phyloP scores from a whole-genome alignment of 495 filamentous ascomycete genomes.

The Annulohypoxylon moriforme region DNA sequence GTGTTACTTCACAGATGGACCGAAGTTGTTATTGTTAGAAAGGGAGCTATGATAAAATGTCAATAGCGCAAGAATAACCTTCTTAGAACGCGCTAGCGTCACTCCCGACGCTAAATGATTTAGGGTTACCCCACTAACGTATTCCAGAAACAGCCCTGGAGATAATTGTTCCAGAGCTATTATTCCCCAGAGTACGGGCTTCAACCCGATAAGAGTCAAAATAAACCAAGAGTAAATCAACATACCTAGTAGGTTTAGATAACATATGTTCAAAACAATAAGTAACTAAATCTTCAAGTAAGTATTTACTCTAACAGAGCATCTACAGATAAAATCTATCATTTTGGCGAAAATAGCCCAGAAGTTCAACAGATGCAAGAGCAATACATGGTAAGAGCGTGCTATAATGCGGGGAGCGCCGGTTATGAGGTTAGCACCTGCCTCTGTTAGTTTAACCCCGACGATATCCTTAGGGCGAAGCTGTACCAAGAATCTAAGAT shows the following conservation, averaged over 20 bases:
- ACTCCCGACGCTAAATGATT: conserved; percentile 7
- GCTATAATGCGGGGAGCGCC: conserved; percentile 24
- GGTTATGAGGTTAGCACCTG: conserved; percentile 7
- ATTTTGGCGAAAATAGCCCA: too few species aligned
- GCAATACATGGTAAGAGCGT: conserved; percentile 20
- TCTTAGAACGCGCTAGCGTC: conserved; percentile 24
- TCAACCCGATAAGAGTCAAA: too few species aligned
- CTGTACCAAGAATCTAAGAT: conserved; percentile 15
- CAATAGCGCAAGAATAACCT: too few species aligned
- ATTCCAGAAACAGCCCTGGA: not conserved
- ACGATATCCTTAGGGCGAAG: conserved; percentile 38
- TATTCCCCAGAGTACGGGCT: too few species aligned
- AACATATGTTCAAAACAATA: too few species aligned
- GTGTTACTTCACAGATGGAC: not conserved
- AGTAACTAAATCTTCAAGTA: not conserved
- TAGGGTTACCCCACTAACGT: not conserved
- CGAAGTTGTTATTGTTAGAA: conserved; percentile 14
- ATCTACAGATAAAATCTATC: too few species aligned
- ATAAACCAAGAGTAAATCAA: too few species aligned
- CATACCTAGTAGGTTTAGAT: too few species aligned
- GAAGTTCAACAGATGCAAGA: not conserved
- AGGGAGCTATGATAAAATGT: conserved; percentile 17
- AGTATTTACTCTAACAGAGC: too few species aligned
- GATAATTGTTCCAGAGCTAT: too few species aligned
- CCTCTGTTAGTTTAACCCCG: conserved; percentile 24